These are phyloP conservation scores for Thoreauomyces humboldtii DNA, from an alignment of 192 early-diverging fungal species.

Conservation along the genomic window DNA sequence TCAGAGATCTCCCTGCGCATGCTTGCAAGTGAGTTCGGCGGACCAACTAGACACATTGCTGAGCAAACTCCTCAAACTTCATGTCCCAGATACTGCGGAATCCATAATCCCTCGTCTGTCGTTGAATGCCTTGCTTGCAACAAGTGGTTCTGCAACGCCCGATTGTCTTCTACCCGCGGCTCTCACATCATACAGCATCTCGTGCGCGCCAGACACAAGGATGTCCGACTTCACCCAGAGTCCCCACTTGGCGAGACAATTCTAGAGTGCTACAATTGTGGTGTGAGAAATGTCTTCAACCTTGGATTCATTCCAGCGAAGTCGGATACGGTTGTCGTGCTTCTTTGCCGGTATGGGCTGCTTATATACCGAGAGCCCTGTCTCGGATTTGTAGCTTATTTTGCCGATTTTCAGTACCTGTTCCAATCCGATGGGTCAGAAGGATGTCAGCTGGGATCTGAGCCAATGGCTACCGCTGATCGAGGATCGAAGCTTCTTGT, in stretches of 20 bases:
- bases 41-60: too few relatives aligned
- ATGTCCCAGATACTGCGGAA: slow-evolving; percentile 93
- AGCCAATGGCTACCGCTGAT: slow-evolving; percentile 96
- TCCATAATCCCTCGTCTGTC: slow-evolving; percentile 82
- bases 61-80: too few relatives aligned
- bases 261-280: slow-evolving; percentile 98
- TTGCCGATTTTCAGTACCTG: slow-evolving; percentile 76
- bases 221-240: slow-evolving; percentile 90
- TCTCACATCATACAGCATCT: slow-evolving; percentile 96
- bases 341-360: slow-evolving; percentile 78
- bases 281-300: slow-evolving; percentile 89
- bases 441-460: slow-evolving; percentile 96
- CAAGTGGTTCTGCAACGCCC: slow-evolving; percentile 96
- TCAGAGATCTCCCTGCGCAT: slow-evolving; percentile 69
- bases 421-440: slow-evolving; percentile 77
- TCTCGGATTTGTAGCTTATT: not conserved
- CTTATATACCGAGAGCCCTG: not conserved
- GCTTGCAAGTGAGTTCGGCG: slow-evolving; percentile 60
- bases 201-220: slow-evolving; percentile 89
- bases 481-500: slow-evolving; percentile 87
- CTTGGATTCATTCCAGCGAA: slow-evolving; percentile 99
- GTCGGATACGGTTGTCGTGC: slow-evolving; percentile 93
- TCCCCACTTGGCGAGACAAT: slow-evolving; percentile 90
- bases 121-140: slow-evolving; percentile 90
- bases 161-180: slow-evolving; percentile 73